Evolutionary conservation across 805 yeast species (phyloP), one percentile per base, ranked within the genome.

Genomic region (Cyberlindnera suaveolens): DNA sequence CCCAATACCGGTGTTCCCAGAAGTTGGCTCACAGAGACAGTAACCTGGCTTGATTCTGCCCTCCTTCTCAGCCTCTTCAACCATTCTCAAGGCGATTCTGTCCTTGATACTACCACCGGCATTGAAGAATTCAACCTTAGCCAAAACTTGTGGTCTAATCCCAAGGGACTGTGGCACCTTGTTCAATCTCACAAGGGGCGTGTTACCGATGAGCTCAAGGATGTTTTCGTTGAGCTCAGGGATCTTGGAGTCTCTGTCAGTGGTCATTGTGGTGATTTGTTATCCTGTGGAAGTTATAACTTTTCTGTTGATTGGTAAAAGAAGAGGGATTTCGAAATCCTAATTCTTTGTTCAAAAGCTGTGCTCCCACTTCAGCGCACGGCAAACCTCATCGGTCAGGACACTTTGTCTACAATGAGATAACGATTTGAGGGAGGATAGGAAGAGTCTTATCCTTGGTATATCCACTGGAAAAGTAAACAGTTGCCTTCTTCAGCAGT

Each of bases 1-100:
- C 46, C 95, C 96, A 58, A 86, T 87, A 65, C 96, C 96, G 36
- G 96, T 86, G 68, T 86, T 86, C 58, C 96, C 96, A 10, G 91
- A 82, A 10, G 95, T 87, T 43, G 95, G 95, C 66, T 86, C 96
- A 52, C 87, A 86, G 58, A 86, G 67, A 30, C 95, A 85, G 59
- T 95, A 85, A 5, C 91, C 91, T n/a, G 95, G 95, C 63, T 81
- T 84, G 57, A 86, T 83, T 50, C 77, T 66, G 40, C 95, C 95
- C 14, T 71, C 67, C 51, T 74, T 75, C 64, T 86, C 96, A 26
- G 95, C 95, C 60, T 85, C 84, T 56, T 83, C 84, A 27, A 86
- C 82, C 96, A 86, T 86, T 60, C 86, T 73, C 57, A 82, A 75
- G 52, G 95, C 95, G 56, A 86, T 86, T 65, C 96, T 78, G 61